Evolutionary conservation across 2,329 filamentous ascomycete genomes (phyloP), one percentile per base, ranked within the genome.

Genomic region (Chaetomium strumarium): DNA sequence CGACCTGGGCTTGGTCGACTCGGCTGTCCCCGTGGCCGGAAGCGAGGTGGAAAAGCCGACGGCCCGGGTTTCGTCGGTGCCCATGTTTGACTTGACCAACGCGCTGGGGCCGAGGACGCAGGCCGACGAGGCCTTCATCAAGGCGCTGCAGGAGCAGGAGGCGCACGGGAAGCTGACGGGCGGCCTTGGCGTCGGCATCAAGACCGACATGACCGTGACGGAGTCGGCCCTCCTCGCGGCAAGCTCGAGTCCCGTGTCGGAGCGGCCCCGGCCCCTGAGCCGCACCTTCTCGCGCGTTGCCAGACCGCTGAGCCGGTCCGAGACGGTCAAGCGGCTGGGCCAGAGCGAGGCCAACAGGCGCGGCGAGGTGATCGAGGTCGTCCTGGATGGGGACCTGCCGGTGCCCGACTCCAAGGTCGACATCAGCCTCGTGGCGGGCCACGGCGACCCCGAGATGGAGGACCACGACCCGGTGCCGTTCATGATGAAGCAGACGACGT

Each of bases 341-440:
- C 81, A 84, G 63, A 72, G 69, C 11, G 79, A 83, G 61, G 81
- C 81, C 1, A 81, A 84, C 60, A 75, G 75, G 52, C 70, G 75
- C n/a, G 80, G 79, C 14, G 71, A 81, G 58, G 75, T 83, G 2
- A 78, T 84, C 53, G 75, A 83, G 61, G 77, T 84, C 2, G 75
- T 84, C 42, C 67, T 81, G 24, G 75, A 76, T 20, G 70, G 73
- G 17, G 55, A 61, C 11, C n/a, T n/a, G 19, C 48, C 37, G 8
- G 37, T 58, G 3, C 53, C 57, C 13, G 52, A 59, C 13, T 65
- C 72, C 14, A 70, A 70, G 1, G 70, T 76, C 34, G 78, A 82
- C 55, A 59, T 81, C 48, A 79, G 77, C 58, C 69, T 70, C 38
- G 72, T 81, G 59, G 70, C 73, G 5, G 78, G 78, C 2, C 73